phyloP scores from a whole-genome alignment of 2,329 filamentous ascomycete genomes.

The Drechslerella coelobrocha region DNA sequence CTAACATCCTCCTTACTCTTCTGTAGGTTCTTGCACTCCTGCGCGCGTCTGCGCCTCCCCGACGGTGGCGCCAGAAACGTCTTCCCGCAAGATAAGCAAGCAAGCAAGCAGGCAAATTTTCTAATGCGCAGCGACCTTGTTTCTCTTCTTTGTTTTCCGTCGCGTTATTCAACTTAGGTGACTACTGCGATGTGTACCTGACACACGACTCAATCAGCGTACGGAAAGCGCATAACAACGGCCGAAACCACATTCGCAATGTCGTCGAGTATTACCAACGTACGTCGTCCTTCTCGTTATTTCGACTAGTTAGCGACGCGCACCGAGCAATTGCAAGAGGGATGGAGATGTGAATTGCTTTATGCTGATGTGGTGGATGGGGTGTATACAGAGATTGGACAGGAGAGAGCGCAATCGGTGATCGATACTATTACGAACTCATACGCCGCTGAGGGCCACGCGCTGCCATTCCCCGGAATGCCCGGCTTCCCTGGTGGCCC shows the following conservation, averaged over 20 bases:
- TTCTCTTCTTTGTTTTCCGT: conserved; percentile 24
- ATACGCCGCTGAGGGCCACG: conserved; percentile 92
- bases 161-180: conserved; percentile 63
- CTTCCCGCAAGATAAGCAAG: conserved; percentile 54
- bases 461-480: conserved; percentile 68
- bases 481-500: conserved; percentile 75
- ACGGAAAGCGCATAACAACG: conserved; percentile 96
- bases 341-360: too few relatives aligned
- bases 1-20: conserved; percentile 67
- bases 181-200: conserved; percentile 99
- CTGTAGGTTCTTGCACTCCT: conserved; percentile 63
- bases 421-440: conserved; percentile 97
- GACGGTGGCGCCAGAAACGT: conserved; percentile 2
- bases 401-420: conserved; percentile 97
- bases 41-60: conserved; percentile 5
- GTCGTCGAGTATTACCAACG: conserved; percentile 98
- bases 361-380: conserved; percentile 6
- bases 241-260: conserved; percentile 94
- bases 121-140: conserved; percentile 44
- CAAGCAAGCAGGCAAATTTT: conserved; percentile 40
- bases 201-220: conserved; percentile 99
- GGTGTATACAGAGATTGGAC: conserved; percentile 77
- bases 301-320: too few relatives aligned
- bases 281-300: conserved; percentile 59
- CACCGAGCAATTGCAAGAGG: too few relatives aligned